Evolutionary conservation across 1,284 basidiomycete species (phyloP), one percentile per base, ranked within the genome.

Genomic region (Trichosporon sp.): DNA sequence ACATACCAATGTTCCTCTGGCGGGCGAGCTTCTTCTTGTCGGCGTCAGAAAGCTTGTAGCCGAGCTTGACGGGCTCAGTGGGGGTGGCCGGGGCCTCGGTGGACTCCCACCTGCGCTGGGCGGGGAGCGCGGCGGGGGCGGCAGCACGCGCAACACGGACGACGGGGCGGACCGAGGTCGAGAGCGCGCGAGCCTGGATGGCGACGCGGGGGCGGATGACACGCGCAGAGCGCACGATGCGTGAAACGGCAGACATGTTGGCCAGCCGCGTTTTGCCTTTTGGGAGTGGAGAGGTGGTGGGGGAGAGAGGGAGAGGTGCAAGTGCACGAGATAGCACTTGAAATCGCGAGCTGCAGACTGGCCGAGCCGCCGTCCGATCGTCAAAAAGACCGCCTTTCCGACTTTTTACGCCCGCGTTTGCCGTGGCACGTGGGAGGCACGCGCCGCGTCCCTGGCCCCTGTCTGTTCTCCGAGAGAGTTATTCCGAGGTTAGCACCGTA

Each of bases 1-100:
- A 84, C 80, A 85, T 84, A 76, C 84, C 84, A 48, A 85, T 80
- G 76, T 85, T 85, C 51, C 84, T 73, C 76, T 85, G 84, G 43
- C 83, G 72, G 32, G 70, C 76, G 68, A 84, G 74, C 43, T 81
- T 76, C 72, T 74, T 74, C 37, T 68, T 46, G 72, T 85, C 84
- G 26, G 65, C 71, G 8, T 78, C 77, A 14, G 72, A 78, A 73
- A 85, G 71, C 32, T 65, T 65, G 37, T 40, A 21, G 35, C 16
- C 63, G 37, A 65, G 8, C 35, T 40, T 38, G 38, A n/a, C 19
- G 6, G 35, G 63, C n/a, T 40, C 38, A 12, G 38, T 40, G 12
- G 38, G 11, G 26, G 26, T 26, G 12, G 14, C 19, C n/a, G 37
- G n/a, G 5, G 63, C 63, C 37, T 31, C 21, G n/a, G 54, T 51